A percentile compares a stretch with the other conserved stretches of the same genome.
Conservation (phyloP, 306 rosid genomes). For the Neltuma alba region DNA sequence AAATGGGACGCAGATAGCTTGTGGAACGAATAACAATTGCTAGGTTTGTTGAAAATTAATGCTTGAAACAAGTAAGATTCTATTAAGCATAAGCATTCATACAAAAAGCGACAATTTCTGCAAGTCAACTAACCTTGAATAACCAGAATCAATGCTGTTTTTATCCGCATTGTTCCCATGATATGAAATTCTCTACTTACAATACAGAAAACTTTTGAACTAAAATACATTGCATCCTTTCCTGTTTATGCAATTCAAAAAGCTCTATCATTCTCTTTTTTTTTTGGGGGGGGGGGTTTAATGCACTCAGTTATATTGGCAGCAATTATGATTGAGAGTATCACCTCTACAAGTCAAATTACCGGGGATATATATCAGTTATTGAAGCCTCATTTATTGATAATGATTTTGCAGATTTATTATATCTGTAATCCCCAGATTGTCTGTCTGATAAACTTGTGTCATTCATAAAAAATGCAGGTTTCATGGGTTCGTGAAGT, state of each 20-base stretch:
- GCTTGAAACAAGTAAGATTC: too few relatives aligned
- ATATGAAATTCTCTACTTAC: background rate
- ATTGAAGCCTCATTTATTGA: conserved; percentile 34
- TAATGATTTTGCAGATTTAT: background rate
- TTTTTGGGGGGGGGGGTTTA: too few relatives aligned
- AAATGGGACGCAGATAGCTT: background rate
- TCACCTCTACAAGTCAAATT: background rate
- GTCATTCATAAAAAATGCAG: conserved; percentile 31
- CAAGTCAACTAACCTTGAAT: too few relatives aligned
- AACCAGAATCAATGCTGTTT: background rate
- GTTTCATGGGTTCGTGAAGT: conserved; percentile 31
- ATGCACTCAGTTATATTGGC: background rate
- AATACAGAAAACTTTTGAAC: background rate
- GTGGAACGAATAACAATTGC: background rate
- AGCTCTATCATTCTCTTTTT: background rate
- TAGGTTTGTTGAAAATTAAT: too few relatives aligned
- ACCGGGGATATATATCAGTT: conserved; percentile 34
- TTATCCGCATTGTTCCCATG: background rate
- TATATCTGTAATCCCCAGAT: background rate
- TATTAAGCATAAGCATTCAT: too few relatives aligned
- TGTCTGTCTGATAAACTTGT: conserved; percentile 10
- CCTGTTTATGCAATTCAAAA: background rate
- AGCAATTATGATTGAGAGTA: background rate
- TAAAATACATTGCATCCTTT: background rate
- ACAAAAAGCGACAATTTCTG: too few relatives aligned